Evolutionary conservation across 768 basidiomycete genomes (phyloP), one percentile per base, ranked within the genome.

Genomic region (Tricholoma bakamatsutake): DNA sequence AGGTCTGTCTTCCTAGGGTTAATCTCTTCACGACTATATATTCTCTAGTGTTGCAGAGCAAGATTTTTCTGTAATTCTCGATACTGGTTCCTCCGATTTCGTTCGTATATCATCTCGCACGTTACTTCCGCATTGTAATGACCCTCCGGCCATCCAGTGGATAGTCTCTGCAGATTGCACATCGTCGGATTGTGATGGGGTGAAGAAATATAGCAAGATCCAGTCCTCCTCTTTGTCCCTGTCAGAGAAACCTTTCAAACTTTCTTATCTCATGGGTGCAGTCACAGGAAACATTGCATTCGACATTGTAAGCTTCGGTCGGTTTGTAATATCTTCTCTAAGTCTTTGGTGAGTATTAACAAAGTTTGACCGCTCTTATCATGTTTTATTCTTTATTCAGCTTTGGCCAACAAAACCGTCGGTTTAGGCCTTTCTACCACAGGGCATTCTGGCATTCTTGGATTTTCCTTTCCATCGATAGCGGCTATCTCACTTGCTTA

Each of bases 1-100:
- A 60, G 57, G 64, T 62, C 24, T 35, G 57, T 58, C 31, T 8
- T 54, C 12, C 28, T 6, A 54, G 37, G 8, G 27, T 27, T 46
- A 31, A 55, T 42, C 27, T 45, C 27, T 34, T 30, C 21, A 62
- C 56, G 31, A 52, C 57, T 27, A 57, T 40, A n/a, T n/a, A n/a
- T 54, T 53, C 33, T 40, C 58, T 48, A 61, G 76, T 33, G 66
- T 79, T 45, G 77, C 76, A 46, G 71, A 68, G 3, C 76, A 78
- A 62, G 57, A 67, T 39, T 74, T 82, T 55, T 69, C 70, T 62
- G 69, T 76, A 18, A 73, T 80, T 4, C 67, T 82, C 28, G 81
- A 83, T 62, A 83, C 82, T 7, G 82, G 82, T 48, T 84, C 81
- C 3, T 76, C 83, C 1, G 82, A 83, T 63, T 61, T 84, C 59